These are phyloP conservation scores for Phytophthora sp. DNA, from an alignment of 352 stramenopile genomes.

Conservation along the genomic window DNA sequence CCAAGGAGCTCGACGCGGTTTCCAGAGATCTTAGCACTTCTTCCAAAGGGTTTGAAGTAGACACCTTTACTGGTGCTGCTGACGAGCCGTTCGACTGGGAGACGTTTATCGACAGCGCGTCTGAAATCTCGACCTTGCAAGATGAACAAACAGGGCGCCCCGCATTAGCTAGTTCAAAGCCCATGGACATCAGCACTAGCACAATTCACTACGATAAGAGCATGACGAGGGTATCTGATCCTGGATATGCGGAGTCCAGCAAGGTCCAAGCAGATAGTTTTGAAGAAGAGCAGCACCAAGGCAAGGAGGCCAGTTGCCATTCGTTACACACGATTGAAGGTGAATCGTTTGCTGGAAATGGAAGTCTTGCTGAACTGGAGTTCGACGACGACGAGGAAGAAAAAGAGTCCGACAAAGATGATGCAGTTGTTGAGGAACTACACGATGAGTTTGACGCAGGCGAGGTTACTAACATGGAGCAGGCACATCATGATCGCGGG, in stretches of 20 bases:
- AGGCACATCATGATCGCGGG: slow-evolving; percentile 6
- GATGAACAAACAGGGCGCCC: slow-evolving; percentile 27
- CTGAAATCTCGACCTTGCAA: slow-evolving; percentile 38
- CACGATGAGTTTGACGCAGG: not conserved
- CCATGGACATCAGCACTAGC: slow-evolving; percentile 32
- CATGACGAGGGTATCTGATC: slow-evolving; percentile 7
- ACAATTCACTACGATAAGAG: slow-evolving; percentile 34
- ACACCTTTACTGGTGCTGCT: slow-evolving; percentile 15
- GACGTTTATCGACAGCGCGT: slow-evolving; percentile 66
- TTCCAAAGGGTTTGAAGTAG: slow-evolving; percentile 13
- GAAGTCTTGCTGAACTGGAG: slow-evolving; percentile 16
- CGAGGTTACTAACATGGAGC: slow-evolving; percentile 1
- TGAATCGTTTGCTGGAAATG: slow-evolving; percentile 7
- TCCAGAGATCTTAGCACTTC: slow-evolving; percentile 27
- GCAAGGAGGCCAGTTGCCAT: not conserved
- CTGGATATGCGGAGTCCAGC: not conserved
- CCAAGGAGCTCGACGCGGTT: slow-evolving; percentile 28
- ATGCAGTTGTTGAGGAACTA: slow-evolving; percentile 4
- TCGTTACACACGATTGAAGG: slow-evolving; percentile 5
- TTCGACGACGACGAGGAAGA: slow-evolving; percentile 47
- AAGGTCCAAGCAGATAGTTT: slow-evolving; percentile 11
- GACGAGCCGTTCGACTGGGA: slow-evolving; percentile 62
- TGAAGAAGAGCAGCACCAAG: slow-evolving; percentile 12
- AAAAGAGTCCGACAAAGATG: slow-evolving; percentile 32
- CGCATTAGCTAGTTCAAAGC: slow-evolving; percentile 9